A percentile compares a stretch with the other conserved stretches of the same genome.
Evolutionary conservation across 2,329 filamentous ascomycete genomes (phyloP).

Genomic region (Monilinia fructigena): DNA sequence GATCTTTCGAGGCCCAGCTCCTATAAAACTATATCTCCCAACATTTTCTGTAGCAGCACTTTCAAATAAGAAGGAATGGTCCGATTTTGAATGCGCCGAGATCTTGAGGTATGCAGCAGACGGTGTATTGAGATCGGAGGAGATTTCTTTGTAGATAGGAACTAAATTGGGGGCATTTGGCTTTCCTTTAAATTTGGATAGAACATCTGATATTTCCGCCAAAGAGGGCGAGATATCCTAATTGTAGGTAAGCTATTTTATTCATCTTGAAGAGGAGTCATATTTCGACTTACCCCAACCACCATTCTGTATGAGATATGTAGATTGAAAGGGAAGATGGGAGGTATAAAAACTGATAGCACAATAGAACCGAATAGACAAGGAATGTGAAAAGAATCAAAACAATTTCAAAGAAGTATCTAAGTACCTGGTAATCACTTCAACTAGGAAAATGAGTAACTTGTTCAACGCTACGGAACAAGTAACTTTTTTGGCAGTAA

Average conservation of each 20-base stretch:
- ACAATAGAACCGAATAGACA: background rate
- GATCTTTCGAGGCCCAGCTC: slow-evolving; percentile 75
- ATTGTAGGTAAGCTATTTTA: slow-evolving; percentile 32
- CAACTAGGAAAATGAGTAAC: too few species aligned
- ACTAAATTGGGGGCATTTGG: slow-evolving; percentile 69
- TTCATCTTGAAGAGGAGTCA: slow-evolving; percentile 28
- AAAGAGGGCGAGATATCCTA: slow-evolving; percentile 58
- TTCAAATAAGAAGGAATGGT: slow-evolving; percentile 92
- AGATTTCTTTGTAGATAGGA: slow-evolving; percentile 78
- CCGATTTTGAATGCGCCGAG: slow-evolving; percentile 69
- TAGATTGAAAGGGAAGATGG: background rate
- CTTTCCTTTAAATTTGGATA: slow-evolving; percentile 51
- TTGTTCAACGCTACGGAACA: background rate
- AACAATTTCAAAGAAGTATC: background rate
- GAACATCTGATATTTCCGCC: slow-evolving; percentile 56
- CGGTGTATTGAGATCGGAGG: slow-evolving; percentile 90
- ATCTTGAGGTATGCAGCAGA: slow-evolving; percentile 95
- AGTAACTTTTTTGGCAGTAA: background rate
- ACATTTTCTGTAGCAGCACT: slow-evolving; percentile 92
- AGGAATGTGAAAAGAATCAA: background rate
- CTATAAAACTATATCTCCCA: slow-evolving; percentile 93
- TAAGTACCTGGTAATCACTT: background rate
- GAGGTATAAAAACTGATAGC: background rate
- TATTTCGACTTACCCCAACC: slow-evolving; percentile 31
- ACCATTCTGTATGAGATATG: slow-evolving; percentile 30